Base-by-base conservation (phyloP, 2,329 filamentous ascomycete species). In the Aspergillus quadrilineatus region DNA sequence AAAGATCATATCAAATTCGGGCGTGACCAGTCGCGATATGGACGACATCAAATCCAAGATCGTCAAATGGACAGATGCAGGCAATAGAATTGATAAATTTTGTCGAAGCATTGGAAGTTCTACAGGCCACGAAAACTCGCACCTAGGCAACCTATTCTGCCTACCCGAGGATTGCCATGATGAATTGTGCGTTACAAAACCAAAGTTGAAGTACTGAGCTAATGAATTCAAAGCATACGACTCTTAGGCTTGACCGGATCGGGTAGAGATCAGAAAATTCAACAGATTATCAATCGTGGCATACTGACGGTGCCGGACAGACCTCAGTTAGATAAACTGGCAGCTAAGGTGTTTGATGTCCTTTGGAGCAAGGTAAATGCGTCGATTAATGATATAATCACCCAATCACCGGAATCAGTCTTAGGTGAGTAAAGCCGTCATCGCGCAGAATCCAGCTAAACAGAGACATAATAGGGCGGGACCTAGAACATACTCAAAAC, bases 151-250 rank as follows among this genome's bases (percentile, higher is more conserved):
- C 17, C 30, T 49, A 36, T 49, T 49, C 32, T 49, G 46, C 46
- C 46, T 49, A 34, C 46, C 46, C 17, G 46, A 49, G 14, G 46
- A 49, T 14, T 49, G 30, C 22, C 29, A 49, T 49, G 46, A 49
- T 49, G 30, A 49, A 29, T 49, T 49, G 46, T 49, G 46, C 28
- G 46, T 49, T 49, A 4, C 15, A 36, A 36, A 9, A 49, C 14
- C 22, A 5, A 49, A 49, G 22, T 30, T 43, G 41, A 17, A 17
- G 22, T 17, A 17, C 41, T 43, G 41, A 43, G 22, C 46, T 49
- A 49, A 49, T 30, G n/a, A 49, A 36, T 22, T 49, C 30, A 49
- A 49, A 49, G 46, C 15, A 49, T 49, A 49, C 34, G 46, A 49
- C 15, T 32, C n/a, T 49, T 49, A 36, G 29, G 32, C 30, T 34